Evolutionary conservation across 23 red algal genomes (phyloP).

Genomic region (Agarophyton chilense): DNA sequence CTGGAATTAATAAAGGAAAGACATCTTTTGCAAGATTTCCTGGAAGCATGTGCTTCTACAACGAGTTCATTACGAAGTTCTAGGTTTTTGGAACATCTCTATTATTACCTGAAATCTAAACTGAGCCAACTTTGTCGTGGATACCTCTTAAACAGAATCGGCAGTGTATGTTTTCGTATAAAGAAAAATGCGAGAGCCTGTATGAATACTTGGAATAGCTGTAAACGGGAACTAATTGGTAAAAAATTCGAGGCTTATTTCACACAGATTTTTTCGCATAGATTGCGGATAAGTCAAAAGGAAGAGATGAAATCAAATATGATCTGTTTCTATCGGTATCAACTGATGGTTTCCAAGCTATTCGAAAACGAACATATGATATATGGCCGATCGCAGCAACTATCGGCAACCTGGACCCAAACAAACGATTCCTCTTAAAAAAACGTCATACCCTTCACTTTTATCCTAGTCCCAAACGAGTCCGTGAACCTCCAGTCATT

Average conservation of each 20-base stretch:
- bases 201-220: background rate
- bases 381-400: constrained; percentile 1
- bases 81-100: background rate
- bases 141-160: too few species aligned
- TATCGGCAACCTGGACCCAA: too few species aligned
- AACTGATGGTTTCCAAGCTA: constrained; percentile 13
- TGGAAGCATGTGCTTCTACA: constrained; percentile 15
- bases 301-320: background rate
- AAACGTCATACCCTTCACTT: too few species aligned
- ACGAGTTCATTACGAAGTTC: too few species aligned
- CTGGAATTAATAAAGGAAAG: background rate
- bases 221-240: background rate
- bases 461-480: background rate
- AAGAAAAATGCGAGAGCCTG: background rate
- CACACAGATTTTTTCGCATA: background rate
- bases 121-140: background rate
- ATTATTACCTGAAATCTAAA: background rate
- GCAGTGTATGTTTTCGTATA: background rate
- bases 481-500: constrained; percentile 7
- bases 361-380: background rate
- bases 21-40: background rate
- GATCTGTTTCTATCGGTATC: background rate
- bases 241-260: background rate
- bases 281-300: too few species aligned
- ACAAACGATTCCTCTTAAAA: too few species aligned